Base-by-base conservation (phyloP, 352 stramenopile genomes). In the Albugo candida region DNA sequence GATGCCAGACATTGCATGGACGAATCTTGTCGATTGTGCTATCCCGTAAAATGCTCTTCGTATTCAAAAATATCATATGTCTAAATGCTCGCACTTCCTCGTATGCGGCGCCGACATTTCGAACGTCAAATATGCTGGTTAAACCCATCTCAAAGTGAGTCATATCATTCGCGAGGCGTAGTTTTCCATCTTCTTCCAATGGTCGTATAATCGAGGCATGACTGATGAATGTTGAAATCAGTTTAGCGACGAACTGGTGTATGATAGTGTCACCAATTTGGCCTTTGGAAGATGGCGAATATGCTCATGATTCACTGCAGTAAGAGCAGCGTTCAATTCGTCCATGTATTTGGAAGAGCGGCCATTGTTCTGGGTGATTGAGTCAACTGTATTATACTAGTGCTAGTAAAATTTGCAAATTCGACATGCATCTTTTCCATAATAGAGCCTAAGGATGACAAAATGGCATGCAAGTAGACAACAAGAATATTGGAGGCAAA, bases 361-460 rank as follows among this genome's bases (percentile, higher is more conserved):
- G 45, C 38, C 13, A 46, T 54, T 41, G 48, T 52, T 1, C 49
- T 20, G 4, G 38, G 17, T 6, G 18, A 17, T 21, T 14, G 40
- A 37, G 13, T 20, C 12, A 16, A n/a, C 13, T n/a, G 21, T 11
- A 34, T 18, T 46, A 49, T 13, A 6, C 17, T 18, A 18, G 49
- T 47, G 27, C 31, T 41, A 49, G 34, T 46, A 53, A 63, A 53
- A 51, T 83, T 61, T 10, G 62, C 17, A 43, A 24, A 43, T 45
- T 92, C 78, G 13, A 83, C 64, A 52, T 92, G 78, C 78, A 92
- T 92, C 31, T 81, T 81, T 1, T 73, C 60, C 12, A 91, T 65
- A 43, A 85, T 70, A 8, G 42, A 44, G 41, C 88, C 74, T 11
- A 85, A 31, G 4, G 81, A 35, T 17, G 49, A 53, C 36, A 70